Base-by-base conservation (phyloP, 1,284 basidiomycete genomes). In the Puccinia horiana region DNA sequence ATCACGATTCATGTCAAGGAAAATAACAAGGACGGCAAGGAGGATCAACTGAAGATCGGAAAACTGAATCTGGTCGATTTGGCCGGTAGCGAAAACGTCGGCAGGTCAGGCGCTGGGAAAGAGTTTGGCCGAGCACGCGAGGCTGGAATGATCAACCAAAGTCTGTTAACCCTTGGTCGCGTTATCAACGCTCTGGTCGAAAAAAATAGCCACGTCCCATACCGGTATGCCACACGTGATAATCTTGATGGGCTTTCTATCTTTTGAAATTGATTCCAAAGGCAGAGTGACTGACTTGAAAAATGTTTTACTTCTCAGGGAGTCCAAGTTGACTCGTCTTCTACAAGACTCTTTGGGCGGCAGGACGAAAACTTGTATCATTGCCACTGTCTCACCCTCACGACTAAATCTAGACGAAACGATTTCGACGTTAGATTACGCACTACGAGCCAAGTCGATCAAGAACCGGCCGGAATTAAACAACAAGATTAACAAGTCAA, bases 321-420 rank as follows among this genome's bases (percentile, higher is more conserved):
- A 91, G 83, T 90, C 90, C 23, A 99, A 99, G 86, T 92, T 99
- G 81, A 99, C 97, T 4, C 93, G 97, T 54, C 90, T 99, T 2
- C 90, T 99, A 8, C 96, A 99, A 92, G 97, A 99, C 87, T 99
- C 97, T 23, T 90, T 99, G 6, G 97, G 97, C n/a, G 97, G 97
- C 0, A 91, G 92, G 35, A 99, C 97, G 11, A 99, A 98, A 88
- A 99, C 97, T 0, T 98, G 95, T 86, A 96, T 99, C 86, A 93
- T 99, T 84, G 97, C 97, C 0, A 99, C 96, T 0, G 91, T 97
- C 84, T 95, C 94, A 12, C 95, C 96, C 1, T 93, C 94, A 4
- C 91, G 93, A 29, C 93, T 91, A 37, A 98, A 97, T 86, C 91
- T 97, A 88, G 97, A 99, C 87, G 97, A 99, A 88, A 99, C 97